Base-by-base conservation (phyloP, 1,284 basidiomycete species). In the Cutaneotrichosporon cavernicola region DNA sequence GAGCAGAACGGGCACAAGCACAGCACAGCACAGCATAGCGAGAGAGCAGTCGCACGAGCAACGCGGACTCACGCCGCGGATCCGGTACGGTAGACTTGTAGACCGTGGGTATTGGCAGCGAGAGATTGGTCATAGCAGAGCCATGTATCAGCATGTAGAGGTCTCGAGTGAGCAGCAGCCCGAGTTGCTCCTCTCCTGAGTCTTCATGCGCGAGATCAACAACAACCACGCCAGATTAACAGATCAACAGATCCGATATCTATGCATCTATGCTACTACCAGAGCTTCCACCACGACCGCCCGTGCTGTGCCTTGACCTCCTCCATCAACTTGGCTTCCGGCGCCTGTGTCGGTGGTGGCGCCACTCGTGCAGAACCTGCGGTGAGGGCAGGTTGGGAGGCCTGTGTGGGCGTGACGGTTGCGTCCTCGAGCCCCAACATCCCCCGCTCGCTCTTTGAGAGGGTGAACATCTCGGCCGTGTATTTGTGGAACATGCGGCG, bases 361-460 rank as follows among this genome's bases (percentile, higher is more conserved):
- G 4, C 32, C 18, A n/a, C 32, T 16, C 32, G 34, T 21, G 22
- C 50, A n/a, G 36, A 56, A 9, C 50, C 38, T 18, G 46, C 47
- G 5, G 46, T 46, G 22, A 26, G 49, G 22, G 22, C 49, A 9
- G 51, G 53, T 34, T 32, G 26, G 6, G 38, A 13, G 21, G 40
- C 26, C 38, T 43, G 11, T 1, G 14, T 6, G 26, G 32, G 34
- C 53, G n/a, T 36, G 34, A 10, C 34, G 13, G 43, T 11, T 18
- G 8, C 31, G 5, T 31, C 43, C 52, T 56, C 64, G 38, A 73
- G 56, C 9, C 70, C 72, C 53, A 74, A 49, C 40, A 70, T 60
- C 9, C 60, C 63, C n/a, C 73, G 69, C 61, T 74, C 73, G n/a
- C 60, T 55, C 16, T 65, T 65, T 5, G 74, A 76, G 5, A 77